These are phyloP conservation scores for Penicillium expansum DNA, from an alignment of 2,329 filamentous ascomycete species.

Conservation along the genomic window DNA sequence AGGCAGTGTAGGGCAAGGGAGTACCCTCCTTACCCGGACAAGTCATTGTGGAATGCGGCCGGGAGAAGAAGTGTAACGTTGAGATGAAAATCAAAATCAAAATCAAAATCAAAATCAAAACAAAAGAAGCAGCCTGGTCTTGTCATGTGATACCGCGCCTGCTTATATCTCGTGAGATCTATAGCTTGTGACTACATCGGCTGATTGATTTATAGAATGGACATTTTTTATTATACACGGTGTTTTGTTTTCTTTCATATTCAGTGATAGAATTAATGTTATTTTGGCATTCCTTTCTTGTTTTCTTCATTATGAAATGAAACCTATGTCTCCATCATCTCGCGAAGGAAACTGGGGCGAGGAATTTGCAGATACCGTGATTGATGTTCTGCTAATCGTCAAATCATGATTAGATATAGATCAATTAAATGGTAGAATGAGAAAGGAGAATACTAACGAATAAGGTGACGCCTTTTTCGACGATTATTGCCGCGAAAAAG, in stretches of 20 bases:
- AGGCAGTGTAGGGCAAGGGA: slow-evolving; percentile 39
- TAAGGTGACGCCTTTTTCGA: background rate
- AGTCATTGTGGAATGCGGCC: slow-evolving; percentile 1
- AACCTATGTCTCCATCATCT: background rate
- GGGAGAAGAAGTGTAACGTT: background rate
- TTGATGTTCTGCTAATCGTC: background rate
- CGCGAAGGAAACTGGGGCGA: background rate
- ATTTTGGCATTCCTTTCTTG: background rate
- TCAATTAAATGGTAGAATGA: background rate
- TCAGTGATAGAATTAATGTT: background rate
- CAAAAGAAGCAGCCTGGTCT: background rate
- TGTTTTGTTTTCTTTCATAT: background rate
- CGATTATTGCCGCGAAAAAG: background rate
- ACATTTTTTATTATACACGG: background rate
- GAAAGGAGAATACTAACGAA: background rate
- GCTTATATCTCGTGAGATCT: background rate
- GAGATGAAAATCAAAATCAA: background rate
- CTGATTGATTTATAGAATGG: background rate
- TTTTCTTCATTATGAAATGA: background rate
- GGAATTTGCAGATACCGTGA: background rate
- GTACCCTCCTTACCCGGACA: slow-evolving; percentile 10
- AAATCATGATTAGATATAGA: background rate
- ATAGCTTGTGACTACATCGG: background rate
- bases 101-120: background rate
- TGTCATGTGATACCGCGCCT: slow-evolving; percentile 6